A percentile compares a stretch with the other conserved stretches of the same genome.
Evolutionary conservation across 352 stramenopile species (phyloP).

Genomic region (Thraustochytrium striatum): DNA sequence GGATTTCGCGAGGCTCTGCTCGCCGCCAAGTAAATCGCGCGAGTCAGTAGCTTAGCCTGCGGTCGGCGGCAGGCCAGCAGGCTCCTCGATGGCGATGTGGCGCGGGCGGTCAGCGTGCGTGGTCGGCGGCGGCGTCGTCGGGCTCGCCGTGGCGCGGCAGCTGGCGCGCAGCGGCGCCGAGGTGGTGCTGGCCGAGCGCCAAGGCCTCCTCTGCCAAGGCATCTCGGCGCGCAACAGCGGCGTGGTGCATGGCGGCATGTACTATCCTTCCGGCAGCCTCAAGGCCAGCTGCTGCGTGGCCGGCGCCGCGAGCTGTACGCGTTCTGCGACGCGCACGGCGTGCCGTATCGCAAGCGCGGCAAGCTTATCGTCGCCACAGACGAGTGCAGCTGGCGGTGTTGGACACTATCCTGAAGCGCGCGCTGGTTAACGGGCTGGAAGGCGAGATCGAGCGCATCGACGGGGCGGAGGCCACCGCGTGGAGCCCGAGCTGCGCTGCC

Average conservation of each 20-base stretch:
- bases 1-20: too few species aligned
- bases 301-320: conserved; percentile 80
- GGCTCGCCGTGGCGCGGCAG: conserved; percentile 65
- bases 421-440: conserved; percentile 25
- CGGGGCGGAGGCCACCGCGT: conserved; percentile 56
- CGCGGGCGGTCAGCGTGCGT: background rate
- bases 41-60: too few species aligned
- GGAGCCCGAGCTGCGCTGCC: conserved; percentile 63
- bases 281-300: conserved; percentile 84
- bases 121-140: conserved; percentile 62
- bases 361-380: conserved; percentile 90
- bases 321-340: conserved; percentile 75
- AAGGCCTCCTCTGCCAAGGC: conserved; percentile 71
- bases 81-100: too few species aligned
- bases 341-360: conserved; percentile 76
- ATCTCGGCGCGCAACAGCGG: conserved; percentile 86
- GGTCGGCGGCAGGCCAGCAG: too few species aligned
- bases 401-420: conserved; percentile 53
- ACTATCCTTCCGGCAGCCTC: conserved; percentile 78
- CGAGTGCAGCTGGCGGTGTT: conserved; percentile 61
- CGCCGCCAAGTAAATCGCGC: too few species aligned
- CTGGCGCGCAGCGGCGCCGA: conserved; percentile 63
- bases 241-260: conserved; percentile 91
- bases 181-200: conserved; percentile 79
- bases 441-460: conserved; percentile 61